Conservation (phyloP, 2,329 filamentous ascomycete species). For the Tricladium varicosporioides region DNA sequence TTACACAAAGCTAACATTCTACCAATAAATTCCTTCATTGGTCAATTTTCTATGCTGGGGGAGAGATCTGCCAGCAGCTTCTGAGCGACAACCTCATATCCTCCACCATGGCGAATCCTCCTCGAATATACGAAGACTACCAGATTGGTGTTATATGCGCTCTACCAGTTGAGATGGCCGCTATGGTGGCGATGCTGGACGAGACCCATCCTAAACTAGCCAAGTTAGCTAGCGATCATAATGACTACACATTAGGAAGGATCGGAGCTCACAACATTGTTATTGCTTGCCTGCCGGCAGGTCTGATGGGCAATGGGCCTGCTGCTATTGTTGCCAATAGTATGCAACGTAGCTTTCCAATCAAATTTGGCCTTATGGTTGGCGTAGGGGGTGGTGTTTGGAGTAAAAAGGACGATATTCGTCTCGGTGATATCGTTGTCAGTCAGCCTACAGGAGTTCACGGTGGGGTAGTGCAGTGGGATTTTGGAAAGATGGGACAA, state of each 20-base stretch:
- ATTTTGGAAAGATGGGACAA: constrained; percentile 15
- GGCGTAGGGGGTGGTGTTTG: constrained; percentile 38
- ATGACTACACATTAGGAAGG: constrained; percentile 19
- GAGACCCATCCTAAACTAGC: constrained; percentile 3
- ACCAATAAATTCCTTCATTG: neutral
- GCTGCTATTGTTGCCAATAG: constrained; percentile 34
- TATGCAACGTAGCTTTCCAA: constrained; percentile 35
- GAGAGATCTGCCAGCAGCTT: neutral
- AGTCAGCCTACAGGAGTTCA: constrained; percentile 7
- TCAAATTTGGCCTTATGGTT: constrained; percentile 42
- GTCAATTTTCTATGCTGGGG: neutral
- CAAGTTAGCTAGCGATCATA: constrained; percentile 6
- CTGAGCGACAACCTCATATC: neutral
- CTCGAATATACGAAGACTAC: constrained; percentile 1
- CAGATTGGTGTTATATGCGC: constrained; percentile 8
- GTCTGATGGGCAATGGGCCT: constrained; percentile 15
- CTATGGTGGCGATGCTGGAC: constrained; percentile 30
- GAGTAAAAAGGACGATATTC: constrained; percentile 12
- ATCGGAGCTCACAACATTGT: constrained; percentile 22
- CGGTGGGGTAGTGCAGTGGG: constrained; percentile 16
- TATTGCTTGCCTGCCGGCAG: constrained; percentile 21
- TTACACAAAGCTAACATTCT: neutral
- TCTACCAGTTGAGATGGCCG: neutral
- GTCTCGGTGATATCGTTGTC: constrained; percentile 20
- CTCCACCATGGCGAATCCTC: neutral